Percentiles rank a stretch among this genome's conserved stretches.
Conservation (phyloP, 208 protist species). For the Leishmania mexicana region DNA sequence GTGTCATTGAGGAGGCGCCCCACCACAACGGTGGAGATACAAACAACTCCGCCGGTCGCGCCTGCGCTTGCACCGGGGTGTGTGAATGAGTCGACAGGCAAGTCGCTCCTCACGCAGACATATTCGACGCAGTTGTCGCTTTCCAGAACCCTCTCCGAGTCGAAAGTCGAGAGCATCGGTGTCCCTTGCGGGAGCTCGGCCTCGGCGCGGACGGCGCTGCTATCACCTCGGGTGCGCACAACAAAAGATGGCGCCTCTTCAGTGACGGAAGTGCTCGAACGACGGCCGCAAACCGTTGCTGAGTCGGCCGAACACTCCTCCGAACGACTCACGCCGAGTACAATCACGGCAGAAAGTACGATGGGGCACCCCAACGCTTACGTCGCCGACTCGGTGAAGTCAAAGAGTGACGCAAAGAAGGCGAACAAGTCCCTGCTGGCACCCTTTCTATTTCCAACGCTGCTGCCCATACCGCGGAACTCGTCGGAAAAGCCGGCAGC, state of each 20-base stretch:
- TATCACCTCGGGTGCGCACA: background rate
- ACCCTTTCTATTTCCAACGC: background rate
- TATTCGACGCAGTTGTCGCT: background rate
- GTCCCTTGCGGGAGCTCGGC: background rate
- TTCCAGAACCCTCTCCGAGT: background rate
- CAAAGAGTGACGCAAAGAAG: background rate
- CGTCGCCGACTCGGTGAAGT: background rate
- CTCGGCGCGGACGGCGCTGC: background rate
- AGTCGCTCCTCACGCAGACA: background rate
- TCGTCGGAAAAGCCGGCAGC: background rate
- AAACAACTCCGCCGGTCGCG: background rate
- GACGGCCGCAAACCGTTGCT: background rate
- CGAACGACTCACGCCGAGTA: background rate
- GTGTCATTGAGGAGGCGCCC: background rate
- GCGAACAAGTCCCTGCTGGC: background rate
- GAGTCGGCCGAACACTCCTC: background rate
- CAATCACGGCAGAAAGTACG: background rate
- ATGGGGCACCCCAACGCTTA: background rate
- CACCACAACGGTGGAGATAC: no score
- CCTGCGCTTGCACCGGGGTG: background rate
- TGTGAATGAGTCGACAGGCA: background rate
- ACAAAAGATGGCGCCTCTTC: background rate
- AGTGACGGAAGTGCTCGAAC: background rate
- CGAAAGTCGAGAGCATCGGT: background rate
- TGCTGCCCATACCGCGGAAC: background rate